Evolutionary conservation across 1,139 yeast species (phyloP), one percentile per base, ranked within the genome.

Genomic region (Suhomyces choctaworum): DNA sequence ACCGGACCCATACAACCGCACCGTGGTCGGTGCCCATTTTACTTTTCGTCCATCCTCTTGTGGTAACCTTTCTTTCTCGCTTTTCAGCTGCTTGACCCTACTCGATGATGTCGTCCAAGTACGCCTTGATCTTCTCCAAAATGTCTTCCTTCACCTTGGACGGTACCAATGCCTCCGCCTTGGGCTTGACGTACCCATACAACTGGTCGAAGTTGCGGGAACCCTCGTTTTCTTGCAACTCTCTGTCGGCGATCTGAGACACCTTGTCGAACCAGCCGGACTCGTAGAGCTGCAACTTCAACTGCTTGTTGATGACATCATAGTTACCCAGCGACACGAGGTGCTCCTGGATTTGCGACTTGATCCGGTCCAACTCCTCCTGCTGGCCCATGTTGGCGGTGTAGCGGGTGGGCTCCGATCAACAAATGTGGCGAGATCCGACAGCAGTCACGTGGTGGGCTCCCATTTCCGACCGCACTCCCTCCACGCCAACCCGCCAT

Each of bases 261-360:
- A 89, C 80, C 41, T 82, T 75, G 48, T 87, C 95, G 47, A 78
- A 80, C 97, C 97, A 90, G 6, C 97, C 97, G 2, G 82, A 72
- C 52, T 85, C 85, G 40, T 78, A 72, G 17, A 90, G 71, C 51
- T 77, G 78, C 37, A 81, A 70, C 48, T 80, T 79, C 40, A 89
- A 64, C 36, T 71, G 70, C 38, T 75, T 74, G 38, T 80, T 79
- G 40, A 83, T 80, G 46, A 68, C 63, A 44, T 85, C 92, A 58
- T 87, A 88, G 60, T 83, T 85, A 0, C 96, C 96, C 17, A 89
- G 76, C 27, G 82, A 74, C 4, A 87, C 78, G 29, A 88, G 70
- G 49, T 80, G 81, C 40, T 78, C 78, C 51, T 83, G 88, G 31
- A 85, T 81, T 52, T 79, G 77, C 7, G 79, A 66, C 54, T 77